Base-by-base conservation (phyloP, 768 basidiomycete genomes). In the Pisolithus marmoratus region DNA sequence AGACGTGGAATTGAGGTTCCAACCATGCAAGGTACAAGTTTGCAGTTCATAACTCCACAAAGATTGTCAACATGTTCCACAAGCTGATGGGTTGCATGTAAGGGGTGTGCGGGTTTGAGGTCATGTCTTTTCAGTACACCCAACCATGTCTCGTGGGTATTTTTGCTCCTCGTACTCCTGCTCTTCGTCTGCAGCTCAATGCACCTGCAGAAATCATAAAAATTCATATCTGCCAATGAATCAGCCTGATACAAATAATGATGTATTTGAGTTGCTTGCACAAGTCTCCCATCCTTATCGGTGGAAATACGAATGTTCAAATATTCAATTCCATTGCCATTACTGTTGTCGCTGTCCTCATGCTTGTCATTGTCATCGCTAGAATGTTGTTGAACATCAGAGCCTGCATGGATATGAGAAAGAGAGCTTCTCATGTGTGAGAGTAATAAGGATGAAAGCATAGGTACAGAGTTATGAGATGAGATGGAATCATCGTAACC, bases 401-500 rank as follows among this genome's bases (percentile, higher is more conserved):
- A n/a, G n/a, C n/a, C n/a, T n/a, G n/a, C n/a, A n/a, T n/a, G n/a
- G n/a, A n/a, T n/a, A n/a, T n/a, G n/a, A n/a, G n/a, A n/a, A n/a
- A n/a, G n/a, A n/a, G n/a, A n/a, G n/a, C n/a, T n/a, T n/a, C 19
- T 42, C 3, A 42, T 22, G 19, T 42, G 11, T 5, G 41, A 42
- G 5, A 42, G 2, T 5, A 42, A 11, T 19, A 42, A 11, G 2
- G 41, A n/a, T 19, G 41, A 42, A 5, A 42, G 7, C 41, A 42
- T 42, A 3, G 41, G 41, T 8, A 42, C 19, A 22, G 41, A 8
- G 5, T 42, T 42, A 20, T 42, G 41, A 11, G 41, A 42, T 42
- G 41, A 22, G 5, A 42, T 42, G 7, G 2, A 12, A 24, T 72
- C 70, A 20, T 48, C 46, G 15, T 38, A 24, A 0, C 62, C 63